A percentile compares a stretch with the other conserved stretches of the same genome.
Evolutionary conservation across 805 yeast genomes (phyloP).

Genomic region (Ascoidea rubescens): DNA sequence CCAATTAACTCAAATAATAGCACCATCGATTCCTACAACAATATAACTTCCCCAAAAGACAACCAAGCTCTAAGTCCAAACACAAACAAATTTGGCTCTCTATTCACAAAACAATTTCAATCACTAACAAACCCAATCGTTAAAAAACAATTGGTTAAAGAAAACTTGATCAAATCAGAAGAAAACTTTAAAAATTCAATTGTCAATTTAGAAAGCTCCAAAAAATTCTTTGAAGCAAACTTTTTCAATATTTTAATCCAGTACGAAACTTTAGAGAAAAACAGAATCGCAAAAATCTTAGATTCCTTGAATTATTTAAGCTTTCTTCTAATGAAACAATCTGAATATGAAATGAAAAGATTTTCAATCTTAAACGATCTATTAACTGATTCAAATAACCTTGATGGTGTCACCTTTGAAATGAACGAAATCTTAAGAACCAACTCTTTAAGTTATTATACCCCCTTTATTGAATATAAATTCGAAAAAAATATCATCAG

Average conservation of each 20-base stretch:
- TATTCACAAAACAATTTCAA: conserved; percentile 7
- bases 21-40: background rate
- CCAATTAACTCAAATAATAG: background rate
- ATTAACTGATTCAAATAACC: conserved; percentile 6
- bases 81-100: conserved; percentile 2
- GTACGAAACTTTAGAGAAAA: conserved; percentile 6
- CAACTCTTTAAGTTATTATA: conserved; percentile 6
- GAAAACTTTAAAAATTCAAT: conserved; percentile 1
- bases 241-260: conserved; percentile 2
- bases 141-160: conserved; percentile 4
- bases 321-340: conserved; percentile 10
- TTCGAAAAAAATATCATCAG: conserved; percentile 6
- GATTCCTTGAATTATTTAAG: conserved; percentile 10
- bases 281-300: conserved; percentile 1
- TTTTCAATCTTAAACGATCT: conserved; percentile 4
- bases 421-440: conserved; percentile 1
- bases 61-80: background rate
- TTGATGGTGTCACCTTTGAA: conserved; percentile 5
- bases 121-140: conserved; percentile 3
- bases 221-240: conserved; percentile 3
- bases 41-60: background rate
- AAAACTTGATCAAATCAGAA: conserved; percentile 3
- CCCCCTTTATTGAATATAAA: conserved; percentile 5
- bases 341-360: conserved; percentile 10
- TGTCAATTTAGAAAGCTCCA: background rate